phyloP scores from a whole-genome alignment of 1,284 basidiomycete species.

The Cryptococcus sp. region DNA sequence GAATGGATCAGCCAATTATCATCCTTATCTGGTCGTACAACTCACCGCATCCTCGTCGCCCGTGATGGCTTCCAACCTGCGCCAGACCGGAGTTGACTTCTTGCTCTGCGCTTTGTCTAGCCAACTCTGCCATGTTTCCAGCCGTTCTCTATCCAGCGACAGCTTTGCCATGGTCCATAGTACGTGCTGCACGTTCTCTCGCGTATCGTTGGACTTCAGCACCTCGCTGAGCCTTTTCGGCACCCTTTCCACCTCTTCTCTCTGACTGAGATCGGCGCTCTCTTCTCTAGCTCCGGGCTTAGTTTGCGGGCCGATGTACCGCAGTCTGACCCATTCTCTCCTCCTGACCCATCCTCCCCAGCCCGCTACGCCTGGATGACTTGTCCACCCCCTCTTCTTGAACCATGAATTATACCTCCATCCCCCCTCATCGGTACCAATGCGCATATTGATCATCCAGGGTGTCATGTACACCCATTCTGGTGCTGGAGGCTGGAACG shows the following conservation, averaged over 20 bases:
- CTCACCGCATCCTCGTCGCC: slow-evolving; percentile 27
- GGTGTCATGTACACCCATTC: slow-evolving; percentile 51
- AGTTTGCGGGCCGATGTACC: slow-evolving; percentile 14
- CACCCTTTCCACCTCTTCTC: slow-evolving; percentile 9
- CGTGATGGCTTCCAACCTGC: slow-evolving; percentile 21
- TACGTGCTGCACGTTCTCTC: slow-evolving; percentile 20
- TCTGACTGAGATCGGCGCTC: not conserved
- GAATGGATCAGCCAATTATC: not conserved
- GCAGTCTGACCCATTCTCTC: slow-evolving; percentile 50
- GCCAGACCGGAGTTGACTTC: slow-evolving; percentile 1
- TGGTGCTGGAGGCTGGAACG: slow-evolving; percentile 47
- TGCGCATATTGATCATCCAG: slow-evolving; percentile 54
- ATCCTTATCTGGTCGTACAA: not conserved
- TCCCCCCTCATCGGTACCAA: slow-evolving; percentile 52
- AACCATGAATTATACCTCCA: slow-evolving; percentile 54
- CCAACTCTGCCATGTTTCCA: slow-evolving; percentile 40
- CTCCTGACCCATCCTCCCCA: slow-evolving; percentile 52
- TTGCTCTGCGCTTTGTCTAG: slow-evolving; percentile 19
- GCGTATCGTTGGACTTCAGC: slow-evolving; percentile 8
- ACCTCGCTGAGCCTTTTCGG: slow-evolving; percentile 15
- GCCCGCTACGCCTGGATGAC: slow-evolving; percentile 39
- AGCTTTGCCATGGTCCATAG: slow-evolving; percentile 23
- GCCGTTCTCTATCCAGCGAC: slow-evolving; percentile 40
- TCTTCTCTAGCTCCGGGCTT: slow-evolving; percentile 2
- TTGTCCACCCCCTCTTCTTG: slow-evolving; percentile 40